Conservation (phyloP, 805 yeast genomes). For the Candida rishiriensis region DNA sequence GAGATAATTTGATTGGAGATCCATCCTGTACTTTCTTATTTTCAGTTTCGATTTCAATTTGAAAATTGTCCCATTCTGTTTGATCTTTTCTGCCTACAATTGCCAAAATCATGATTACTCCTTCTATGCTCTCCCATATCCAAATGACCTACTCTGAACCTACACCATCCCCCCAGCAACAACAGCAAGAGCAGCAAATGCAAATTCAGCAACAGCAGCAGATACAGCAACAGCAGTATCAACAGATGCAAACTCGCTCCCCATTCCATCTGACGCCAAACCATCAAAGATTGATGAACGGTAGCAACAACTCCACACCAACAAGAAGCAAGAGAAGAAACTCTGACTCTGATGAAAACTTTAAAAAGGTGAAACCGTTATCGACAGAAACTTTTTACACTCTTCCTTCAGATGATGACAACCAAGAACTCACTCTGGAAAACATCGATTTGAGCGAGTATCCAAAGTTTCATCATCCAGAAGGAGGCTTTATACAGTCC, state of each 20-base stretch:
- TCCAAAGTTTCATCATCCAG: slow-evolving; percentile 56
- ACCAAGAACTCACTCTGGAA: slow-evolving; percentile 21
- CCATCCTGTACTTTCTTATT: too few species aligned
- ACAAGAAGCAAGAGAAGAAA: slow-evolving; percentile 32
- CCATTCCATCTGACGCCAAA: slow-evolving; percentile 7
- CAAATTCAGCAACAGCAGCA: too few species aligned
- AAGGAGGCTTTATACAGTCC: slow-evolving; percentile 56
- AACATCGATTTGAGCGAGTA: slow-evolving; percentile 38
- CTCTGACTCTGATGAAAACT: slow-evolving; percentile 29
- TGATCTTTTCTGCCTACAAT: too few species aligned
- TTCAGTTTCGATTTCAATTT: too few species aligned
- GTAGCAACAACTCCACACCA: slow-evolving; percentile 16
- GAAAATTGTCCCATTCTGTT: too few species aligned
- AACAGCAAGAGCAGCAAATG: too few species aligned
- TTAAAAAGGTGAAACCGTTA: slow-evolving; percentile 28
- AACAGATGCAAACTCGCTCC: neutral
- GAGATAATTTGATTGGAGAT: too few species aligned
- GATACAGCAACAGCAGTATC: too few species aligned
- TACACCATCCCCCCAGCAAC: neutral
- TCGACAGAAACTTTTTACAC: slow-evolving; percentile 5
- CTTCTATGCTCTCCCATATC: neutral
- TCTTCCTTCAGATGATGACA: slow-evolving; percentile 2
- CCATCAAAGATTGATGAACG: slow-evolving; percentile 13
- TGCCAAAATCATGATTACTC: neutral
- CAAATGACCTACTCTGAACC: neutral